These are phyloP conservation scores for Lotus japonicus DNA, from an alignment of 306 rosid genomes.

Conservation along the genomic window DNA sequence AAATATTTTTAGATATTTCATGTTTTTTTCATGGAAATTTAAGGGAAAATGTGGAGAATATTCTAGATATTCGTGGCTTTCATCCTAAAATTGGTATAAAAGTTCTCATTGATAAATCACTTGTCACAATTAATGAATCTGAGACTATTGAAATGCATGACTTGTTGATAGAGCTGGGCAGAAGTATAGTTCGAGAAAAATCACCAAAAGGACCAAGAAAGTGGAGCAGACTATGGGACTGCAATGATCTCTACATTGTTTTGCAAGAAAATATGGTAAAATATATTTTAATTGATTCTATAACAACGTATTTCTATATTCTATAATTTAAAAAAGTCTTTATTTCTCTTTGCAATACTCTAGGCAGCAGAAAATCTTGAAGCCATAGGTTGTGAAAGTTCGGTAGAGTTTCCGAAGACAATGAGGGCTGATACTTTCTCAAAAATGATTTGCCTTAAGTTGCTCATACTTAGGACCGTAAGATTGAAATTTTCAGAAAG, in stretches of 20 bases:
- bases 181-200: conserved; percentile 4
- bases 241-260: not conserved
- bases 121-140: not conserved
- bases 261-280: not conserved
- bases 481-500: not conserved
- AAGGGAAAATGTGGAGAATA: not conserved
- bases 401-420: not conserved
- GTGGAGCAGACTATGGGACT: conserved; percentile 12
- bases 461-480: too few species aligned
- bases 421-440: not conserved
- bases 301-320: not conserved
- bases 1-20: not conserved
- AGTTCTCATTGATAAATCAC: conserved; percentile 11
- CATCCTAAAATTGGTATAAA: not conserved
- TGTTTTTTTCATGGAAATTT: not conserved
- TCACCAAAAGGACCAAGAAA: conserved; percentile 13
- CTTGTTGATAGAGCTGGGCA: conserved; percentile 8
- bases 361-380: not conserved
- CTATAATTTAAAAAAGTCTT: too few species aligned
- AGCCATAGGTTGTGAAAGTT: not conserved
- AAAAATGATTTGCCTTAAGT: not conserved
- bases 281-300: not conserved
- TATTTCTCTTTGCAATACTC: not conserved
- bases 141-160: not conserved
- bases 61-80: not conserved